Evolutionary conservation across 352 stramenopile species (phyloP), one percentile per base, ranked within the genome.

Genomic region (Blastocystis sp.): DNA sequence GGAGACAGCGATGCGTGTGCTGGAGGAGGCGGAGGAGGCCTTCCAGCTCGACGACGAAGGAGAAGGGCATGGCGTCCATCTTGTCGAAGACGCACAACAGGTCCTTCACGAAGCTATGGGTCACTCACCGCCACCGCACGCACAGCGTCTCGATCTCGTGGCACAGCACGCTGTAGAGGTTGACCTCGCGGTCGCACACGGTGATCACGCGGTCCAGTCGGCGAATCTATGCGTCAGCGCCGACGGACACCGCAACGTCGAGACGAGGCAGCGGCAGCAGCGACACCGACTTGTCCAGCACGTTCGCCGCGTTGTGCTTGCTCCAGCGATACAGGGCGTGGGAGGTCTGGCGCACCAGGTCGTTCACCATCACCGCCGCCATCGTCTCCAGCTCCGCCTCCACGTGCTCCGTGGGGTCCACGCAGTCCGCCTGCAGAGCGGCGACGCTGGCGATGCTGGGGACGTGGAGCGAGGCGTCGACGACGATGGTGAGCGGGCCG

Each of bases 291-390:
- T 10, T 80, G 24, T n/a, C 24, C 51, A 31, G 24, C 69, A 13
- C n/a, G 26, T n/a, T 33, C 19, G 35, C 55, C 3, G 71, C 71
- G 31, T 10, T 45, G 16, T 21, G 10, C 35, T 81, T 81, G 71
- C 71, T 31, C 63, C 63, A 74, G 16, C 21, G 24, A n/a, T 81
- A 81, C 41, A 81, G 37, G 0, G 50, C 16, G 35, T 33, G 71
- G 12, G 37, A 63, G 12, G 66, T 3, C n/a, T 63, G 29, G 19
- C 19, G 10, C 9, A 81, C 41, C 29, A 62, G 19, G 3, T 81
- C 50, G 19, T 81, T 81, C 41, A 81, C 41, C 71, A 61, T 31
- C 24, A 66, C 71, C 0, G 3, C 45, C 13, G 29, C 21, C 62
- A 37, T n/a, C 59, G n/a, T 26, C 37, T 81, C 71, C 26, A 67